Evolutionary conservation across 176 grass and related monocot genomes (phyloP), one percentile per base, ranked within the genome.

Genomic region (Triticum dicoccoides): DNA sequence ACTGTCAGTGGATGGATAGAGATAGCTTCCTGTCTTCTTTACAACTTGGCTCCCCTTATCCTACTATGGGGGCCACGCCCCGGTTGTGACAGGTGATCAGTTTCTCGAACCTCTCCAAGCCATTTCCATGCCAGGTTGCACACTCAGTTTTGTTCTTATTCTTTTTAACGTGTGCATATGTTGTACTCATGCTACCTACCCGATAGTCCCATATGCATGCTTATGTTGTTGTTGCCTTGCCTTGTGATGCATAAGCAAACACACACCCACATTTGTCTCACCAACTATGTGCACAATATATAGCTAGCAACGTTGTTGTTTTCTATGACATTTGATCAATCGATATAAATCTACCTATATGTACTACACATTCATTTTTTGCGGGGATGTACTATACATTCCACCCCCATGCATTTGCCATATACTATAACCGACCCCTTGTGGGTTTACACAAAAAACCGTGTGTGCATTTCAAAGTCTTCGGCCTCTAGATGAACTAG

Each of bases 211-310:
- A 45, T 73, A n/a, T 25, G 10, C n/a, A 45, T 73, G 70, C 0
- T 73, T 73, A 11, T 25, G 70, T 71, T 41, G 33, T 34, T 39
- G 4, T 18, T 37, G 4, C 20, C 47, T 51, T 51, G 47, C 3
- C 41, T 71, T 71, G 10, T 71, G 68, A 71, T 71, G 20, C 69
- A 51, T 42, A 71, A 71, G 35, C 35, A 71, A 71, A 71, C 68
- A 71, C 8, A 70, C 10, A 51, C 47, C 13, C 12, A 51, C 13
- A 51, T 51, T 51, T 51, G 47, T 51, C 47, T 51, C 47, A 5
- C 47, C 4, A 51, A 15, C 47, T 51, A 51, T 51, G 47, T 51
- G 47, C 47, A 51, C 47, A 51, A 51, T 51, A 51, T 51, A 51
- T 51, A 51, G 13, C 47, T 51, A 51, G 47, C 47, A 51, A 5